Evolutionary conservation across 495 filamentous ascomycete species (phyloP).

Genomic region (Elasticomyces elasticus): DNA sequence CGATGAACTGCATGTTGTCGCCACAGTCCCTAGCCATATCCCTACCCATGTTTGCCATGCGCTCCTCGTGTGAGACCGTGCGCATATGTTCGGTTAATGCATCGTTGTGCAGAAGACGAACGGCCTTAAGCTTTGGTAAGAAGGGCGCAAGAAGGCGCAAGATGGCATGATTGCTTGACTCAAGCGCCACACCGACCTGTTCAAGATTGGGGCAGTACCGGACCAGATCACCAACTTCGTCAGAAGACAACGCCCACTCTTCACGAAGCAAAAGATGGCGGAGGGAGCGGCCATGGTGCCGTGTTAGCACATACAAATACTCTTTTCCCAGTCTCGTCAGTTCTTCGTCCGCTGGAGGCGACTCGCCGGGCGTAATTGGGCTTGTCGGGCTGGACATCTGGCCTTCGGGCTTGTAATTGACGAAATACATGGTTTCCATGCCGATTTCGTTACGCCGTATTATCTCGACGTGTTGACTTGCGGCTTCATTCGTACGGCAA

Average conservation of each 20-base stretch:
- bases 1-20: constrained; percentile 25
- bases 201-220: constrained; percentile 49
- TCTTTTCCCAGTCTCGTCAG: constrained; percentile 21
- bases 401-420: constrained; percentile 5
- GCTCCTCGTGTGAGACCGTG: constrained; percentile 21
- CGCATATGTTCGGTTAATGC: constrained; percentile 20
- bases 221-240: constrained; percentile 42
- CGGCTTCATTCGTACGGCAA: constrained; percentile 13
- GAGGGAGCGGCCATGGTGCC: constrained; percentile 42
- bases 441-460: constrained; percentile 15
- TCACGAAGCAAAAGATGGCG: constrained; percentile 49
- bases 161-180: neutral
- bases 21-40: constrained; percentile 3
- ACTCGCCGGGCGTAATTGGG: constrained; percentile 11
- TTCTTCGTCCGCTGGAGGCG: constrained; percentile 6
- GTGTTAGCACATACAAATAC: constrained; percentile 27
- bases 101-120: constrained; percentile 26
- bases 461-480: constrained; percentile 13
- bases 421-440: constrained; percentile 27
- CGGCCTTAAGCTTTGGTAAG: constrained; percentile 27
- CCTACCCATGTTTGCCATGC: constrained; percentile 18
- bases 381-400: neutral
- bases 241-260: constrained; percentile 43
- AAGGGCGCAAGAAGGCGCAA: constrained; percentile 24
- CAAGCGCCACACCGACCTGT: constrained; percentile 36